Base-by-base conservation (phyloP, 768 basidiomycete genomes). In the Tricholoma bakamatsutake region DNA sequence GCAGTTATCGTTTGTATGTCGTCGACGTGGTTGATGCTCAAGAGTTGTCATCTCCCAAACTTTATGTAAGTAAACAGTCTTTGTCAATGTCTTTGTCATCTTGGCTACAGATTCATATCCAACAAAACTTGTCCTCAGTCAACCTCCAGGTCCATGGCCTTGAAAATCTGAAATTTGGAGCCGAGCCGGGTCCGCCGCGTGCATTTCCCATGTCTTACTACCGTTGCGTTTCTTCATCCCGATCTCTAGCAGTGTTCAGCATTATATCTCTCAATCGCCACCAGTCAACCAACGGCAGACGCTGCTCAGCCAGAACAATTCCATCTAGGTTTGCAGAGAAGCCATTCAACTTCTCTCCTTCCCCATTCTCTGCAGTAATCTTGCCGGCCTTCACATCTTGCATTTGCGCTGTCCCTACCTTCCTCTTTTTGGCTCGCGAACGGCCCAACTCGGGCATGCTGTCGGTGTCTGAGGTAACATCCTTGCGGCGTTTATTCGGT, bases 71-170 rank as follows among this genome's bases (percentile, higher is more conserved):
- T 60, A 62, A n/a, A 30, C 52, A 53, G 59, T 61, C 69, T 71
- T 70, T 71, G 70, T 71, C 68, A 71, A 68, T 66, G 62, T 74
- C 71, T 74, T 73, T 73, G 73, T 74, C 71, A 72, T 71, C 71
- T 59, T 52, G 24, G 24, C 28, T 21, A 43, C 21, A 35, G n/a
- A n/a, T 24, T 24, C 21, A 24, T 24, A 24, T 24, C 3, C 21
- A 1, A 24, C 21, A 24, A 24, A 24, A 24, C 13, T 50, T 37
- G 24, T 7, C 31, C 8, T 31, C 31, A 10, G 31, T 4, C 6
- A 7, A 7, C 1, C 1, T 31, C 6, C 31, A 7, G 6, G 31
- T 31, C 31, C 31, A 31, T 10, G 10, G 5, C 30, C 8, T 31
- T 31, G 4, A 31, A 10, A 4, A 31, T 31, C 31, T 31, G 3